A percentile compares a stretch with the other conserved stretches of the same genome.
phyloP scores from a whole-genome alignment of 2,329 filamentous ascomycete species.

The Aureobasidium sp. region DNA sequence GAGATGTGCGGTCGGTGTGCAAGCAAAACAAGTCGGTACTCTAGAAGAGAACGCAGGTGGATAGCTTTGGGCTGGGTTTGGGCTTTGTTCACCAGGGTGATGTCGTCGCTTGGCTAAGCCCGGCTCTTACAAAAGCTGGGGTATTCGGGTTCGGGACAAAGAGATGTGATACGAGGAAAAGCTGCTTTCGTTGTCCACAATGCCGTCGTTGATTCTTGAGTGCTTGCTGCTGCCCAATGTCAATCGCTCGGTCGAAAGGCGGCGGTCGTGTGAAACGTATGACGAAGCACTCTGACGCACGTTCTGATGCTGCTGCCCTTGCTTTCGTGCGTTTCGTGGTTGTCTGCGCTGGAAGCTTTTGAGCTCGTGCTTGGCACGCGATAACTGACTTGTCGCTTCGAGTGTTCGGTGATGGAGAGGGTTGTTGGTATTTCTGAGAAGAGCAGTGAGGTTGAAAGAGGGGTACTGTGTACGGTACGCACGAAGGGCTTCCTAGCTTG shows the following conservation, averaged over 20 bases:
- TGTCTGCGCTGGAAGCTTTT: background rate
- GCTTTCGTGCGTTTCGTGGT: background rate
- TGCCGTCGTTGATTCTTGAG: background rate
- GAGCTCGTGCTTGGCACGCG: slow-evolving; percentile 4
- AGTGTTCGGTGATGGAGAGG: background rate
- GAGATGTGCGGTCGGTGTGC: background rate
- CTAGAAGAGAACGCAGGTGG: background rate
- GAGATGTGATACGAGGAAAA: background rate
- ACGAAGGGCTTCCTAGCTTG: background rate
- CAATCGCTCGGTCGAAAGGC: slow-evolving; percentile 6
- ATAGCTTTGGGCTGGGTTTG: background rate
- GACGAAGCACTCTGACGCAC: slow-evolving; percentile 13
- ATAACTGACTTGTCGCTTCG: background rate
- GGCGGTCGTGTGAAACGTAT: slow-evolving; percentile 9
- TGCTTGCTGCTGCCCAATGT: slow-evolving; percentile 4
- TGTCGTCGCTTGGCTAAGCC: slow-evolving; percentile 7
- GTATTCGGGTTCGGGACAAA: background rate
- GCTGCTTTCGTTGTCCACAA: background rate
- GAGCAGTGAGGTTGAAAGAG: background rate
- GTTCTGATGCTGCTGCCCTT: background rate
- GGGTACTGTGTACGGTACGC: background rate
- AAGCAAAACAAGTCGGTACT: background rate
- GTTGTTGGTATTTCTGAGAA: background rate
- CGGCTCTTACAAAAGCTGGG: slow-evolving; percentile 7
- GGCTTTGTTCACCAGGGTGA: slow-evolving; percentile 9